Evolutionary conservation across 73 alveolate species (phyloP), one percentile per base, ranked within the genome.

Genomic region (Paramecium octaurelia): DNA sequence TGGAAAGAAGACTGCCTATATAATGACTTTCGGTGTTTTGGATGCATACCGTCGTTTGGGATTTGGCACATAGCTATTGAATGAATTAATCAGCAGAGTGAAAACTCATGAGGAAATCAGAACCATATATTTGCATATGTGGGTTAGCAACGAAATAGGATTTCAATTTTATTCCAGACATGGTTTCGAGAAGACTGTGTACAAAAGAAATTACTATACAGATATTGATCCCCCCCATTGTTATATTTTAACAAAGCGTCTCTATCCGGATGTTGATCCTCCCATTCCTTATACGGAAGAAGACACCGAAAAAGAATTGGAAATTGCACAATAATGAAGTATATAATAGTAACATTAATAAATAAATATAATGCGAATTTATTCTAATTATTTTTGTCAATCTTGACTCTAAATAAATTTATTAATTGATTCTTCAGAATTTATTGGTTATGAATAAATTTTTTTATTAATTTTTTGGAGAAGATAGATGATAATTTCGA

Each of bases 11-110:
- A 70, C 92, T 27, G 59, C 58, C 6, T 89, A 89, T 71, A 73
- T 89, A 38, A 70, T 89, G 88, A 89, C 94, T 18, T 70, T 89
- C 31, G 94, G 94, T 36, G 94, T 89, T 8, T 89, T 89, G 24
- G 92, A 89, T 23, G 94, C 94, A 18, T 89, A 89, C 16, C 46
- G 91, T 70, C 71, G 88, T 58, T 83, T 46, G 5, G 76, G 75
- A 44, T 70, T 89, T 71, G 94, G 94, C 11, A 44, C 94, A 69
- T 50, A 89, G 29, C 57, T 89, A 7, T 46, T 89, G 58, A 68
- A 89, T 27, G 94, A 89, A 34, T 18, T 89, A n/a, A 38, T 71
- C 8, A 89, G 71, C 35, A 21, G 86, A 71, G 36, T 89, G 1
- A 40, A 24, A 48, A 46, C 48, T 40, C 68, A 71, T 73, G 23